These are phyloP conservation scores for Glaciozyma martinii DNA, from an alignment of 768 basidiomycete species.

Conservation along the genomic window DNA sequence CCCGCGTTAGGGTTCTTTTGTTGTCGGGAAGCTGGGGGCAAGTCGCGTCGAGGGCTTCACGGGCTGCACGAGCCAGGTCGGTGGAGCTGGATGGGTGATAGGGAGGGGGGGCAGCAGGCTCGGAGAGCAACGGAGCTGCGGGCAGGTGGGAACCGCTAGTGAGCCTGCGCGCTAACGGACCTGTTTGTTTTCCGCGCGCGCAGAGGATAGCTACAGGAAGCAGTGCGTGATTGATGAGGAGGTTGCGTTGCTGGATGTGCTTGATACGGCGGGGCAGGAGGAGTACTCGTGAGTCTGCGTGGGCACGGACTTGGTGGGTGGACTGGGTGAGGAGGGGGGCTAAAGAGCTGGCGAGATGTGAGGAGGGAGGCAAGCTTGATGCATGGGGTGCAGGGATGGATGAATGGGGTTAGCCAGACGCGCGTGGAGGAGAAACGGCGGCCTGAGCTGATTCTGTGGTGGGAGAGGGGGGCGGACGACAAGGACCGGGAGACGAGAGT, in stretches of 20 bases:
- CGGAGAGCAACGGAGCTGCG: background rate
- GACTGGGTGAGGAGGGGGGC: no score
- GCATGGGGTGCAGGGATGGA: background rate
- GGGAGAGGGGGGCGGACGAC: background rate
- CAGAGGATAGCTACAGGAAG: slow-evolving; percentile 79
- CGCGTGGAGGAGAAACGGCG: no score
- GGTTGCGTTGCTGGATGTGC: slow-evolving; percentile 45
- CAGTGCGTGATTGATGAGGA: slow-evolving; percentile 47
- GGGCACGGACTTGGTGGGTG: no score
- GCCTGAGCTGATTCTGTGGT: no score
- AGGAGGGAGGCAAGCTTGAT: no score
- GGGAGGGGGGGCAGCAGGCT: no score
- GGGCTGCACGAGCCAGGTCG: no score
- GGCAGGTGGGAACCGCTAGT: background rate
- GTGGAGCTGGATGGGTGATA: no score
- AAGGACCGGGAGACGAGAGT: background rate
- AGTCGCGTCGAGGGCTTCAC: no score
- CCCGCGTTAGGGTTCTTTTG: no score
- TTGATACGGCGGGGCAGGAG: slow-evolving; percentile 57
- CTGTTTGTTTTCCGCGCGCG: no score
- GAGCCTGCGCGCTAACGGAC: background rate
- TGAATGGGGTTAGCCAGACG: background rate
- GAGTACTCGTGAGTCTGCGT: slow-evolving; percentile 72
- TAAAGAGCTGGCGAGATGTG: background rate
- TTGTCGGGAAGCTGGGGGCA: no score